phyloP scores from a whole-genome alignment of 345 rosid genomes.

The Dipteronia dyeriana region DNA sequence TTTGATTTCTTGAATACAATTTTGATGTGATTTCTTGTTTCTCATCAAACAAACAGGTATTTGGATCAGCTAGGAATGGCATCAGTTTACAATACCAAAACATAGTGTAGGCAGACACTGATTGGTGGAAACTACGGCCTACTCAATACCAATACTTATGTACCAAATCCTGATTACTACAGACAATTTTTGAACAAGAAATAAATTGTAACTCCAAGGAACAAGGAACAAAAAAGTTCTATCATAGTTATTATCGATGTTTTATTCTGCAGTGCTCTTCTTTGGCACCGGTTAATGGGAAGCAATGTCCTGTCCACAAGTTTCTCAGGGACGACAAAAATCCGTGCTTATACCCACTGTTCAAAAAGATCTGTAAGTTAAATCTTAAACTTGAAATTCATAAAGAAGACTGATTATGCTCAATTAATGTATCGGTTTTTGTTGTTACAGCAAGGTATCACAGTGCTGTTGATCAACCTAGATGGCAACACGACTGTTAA shows the following conservation, averaged over 20 bases:
- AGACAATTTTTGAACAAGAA: constrained; percentile 22
- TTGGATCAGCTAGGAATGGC: constrained; percentile 69
- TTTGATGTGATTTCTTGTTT: not conserved
- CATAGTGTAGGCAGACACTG: constrained; percentile 56
- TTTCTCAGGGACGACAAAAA: constrained; percentile 57
- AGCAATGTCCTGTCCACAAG: constrained; percentile 60
- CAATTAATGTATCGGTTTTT: not conserved
- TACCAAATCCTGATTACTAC: constrained; percentile 56
- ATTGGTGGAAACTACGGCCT: constrained; percentile 63
- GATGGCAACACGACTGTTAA: constrained; percentile 32
- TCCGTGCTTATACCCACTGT: constrained; percentile 83
- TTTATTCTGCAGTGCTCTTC: constrained; percentile 70
- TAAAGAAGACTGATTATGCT: not conserved
- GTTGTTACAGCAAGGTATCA: constrained; percentile 40
- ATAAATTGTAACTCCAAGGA: not conserved
- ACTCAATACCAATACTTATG: constrained; percentile 43
- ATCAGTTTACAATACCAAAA: constrained; percentile 45
- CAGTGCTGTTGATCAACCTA: constrained; percentile 54
- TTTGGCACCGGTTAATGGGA: constrained; percentile 89
- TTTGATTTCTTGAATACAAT: not conserved
- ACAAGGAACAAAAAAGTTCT: not conserved
- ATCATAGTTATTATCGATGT: not conserved
- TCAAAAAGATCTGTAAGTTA: constrained; percentile 69
- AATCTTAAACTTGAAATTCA: not conserved
- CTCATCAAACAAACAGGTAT: constrained; percentile 35